phyloP scores from a whole-genome alignment of 129 eudicot species.

The Oenanthe sinensis region DNA sequence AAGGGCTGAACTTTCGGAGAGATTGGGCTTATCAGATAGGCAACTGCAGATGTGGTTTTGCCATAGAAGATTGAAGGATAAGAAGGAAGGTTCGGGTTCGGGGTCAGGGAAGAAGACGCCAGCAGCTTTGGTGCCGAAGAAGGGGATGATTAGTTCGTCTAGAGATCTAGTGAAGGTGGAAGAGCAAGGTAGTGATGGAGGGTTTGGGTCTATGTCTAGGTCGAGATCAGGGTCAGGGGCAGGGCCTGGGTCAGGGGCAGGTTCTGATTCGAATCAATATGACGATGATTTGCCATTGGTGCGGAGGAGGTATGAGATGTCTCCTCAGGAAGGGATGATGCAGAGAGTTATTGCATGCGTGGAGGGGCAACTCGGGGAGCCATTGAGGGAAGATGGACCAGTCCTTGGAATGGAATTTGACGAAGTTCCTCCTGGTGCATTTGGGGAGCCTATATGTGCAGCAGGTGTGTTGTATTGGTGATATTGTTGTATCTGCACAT shows the following conservation, averaged over 20 bases:
- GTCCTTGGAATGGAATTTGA: conserved; percentile 88
- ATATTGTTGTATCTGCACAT: neutral
- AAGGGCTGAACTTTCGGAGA: conserved; percentile 63
- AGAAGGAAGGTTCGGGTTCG: conserved; percentile 46
- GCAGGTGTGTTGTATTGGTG: conserved; percentile 6
- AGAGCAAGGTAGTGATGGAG: conserved; percentile 32
- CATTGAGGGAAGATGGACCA: conserved; percentile 86
- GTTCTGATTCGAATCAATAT: conserved; percentile 40
- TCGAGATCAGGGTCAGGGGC: conserved; percentile 30
- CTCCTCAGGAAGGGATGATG: conserved; percentile 41
- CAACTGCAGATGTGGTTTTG: conserved; percentile 99
- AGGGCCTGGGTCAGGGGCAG: conserved; percentile 34
- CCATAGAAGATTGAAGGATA: conserved; percentile 87
- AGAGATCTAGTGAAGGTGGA: conserved; percentile 38
- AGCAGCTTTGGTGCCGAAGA: conserved; percentile 17
- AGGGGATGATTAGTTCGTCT: conserved; percentile 28
- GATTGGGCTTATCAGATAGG: conserved; percentile 60
- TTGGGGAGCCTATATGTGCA: conserved; percentile 81
- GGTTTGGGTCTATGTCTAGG: conserved; percentile 38
- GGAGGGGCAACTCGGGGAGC: conserved; percentile 83
- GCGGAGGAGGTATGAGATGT: conserved; percentile 41
- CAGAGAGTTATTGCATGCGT: conserved; percentile 65
- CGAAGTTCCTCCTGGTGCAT: conserved; percentile 93
- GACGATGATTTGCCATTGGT: conserved; percentile 31
- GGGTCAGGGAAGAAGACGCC: conserved; percentile 31